Evolutionary conservation across 2,329 filamentous ascomycete genomes (phyloP), one percentile per base, ranked within the genome.

Genomic region (Akanthomyces dipterigenus): DNA sequence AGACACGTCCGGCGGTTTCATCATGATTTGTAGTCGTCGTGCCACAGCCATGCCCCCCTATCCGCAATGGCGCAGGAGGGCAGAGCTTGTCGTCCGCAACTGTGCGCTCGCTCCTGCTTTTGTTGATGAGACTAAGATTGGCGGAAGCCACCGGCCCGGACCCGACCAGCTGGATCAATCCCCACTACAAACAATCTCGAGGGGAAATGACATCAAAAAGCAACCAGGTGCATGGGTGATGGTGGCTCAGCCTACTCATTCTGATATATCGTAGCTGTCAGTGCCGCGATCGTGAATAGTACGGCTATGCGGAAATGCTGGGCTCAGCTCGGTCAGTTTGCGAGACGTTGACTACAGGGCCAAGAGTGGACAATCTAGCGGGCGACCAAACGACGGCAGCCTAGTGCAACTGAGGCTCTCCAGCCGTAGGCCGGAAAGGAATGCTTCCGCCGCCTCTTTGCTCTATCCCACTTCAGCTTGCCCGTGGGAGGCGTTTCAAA

Each of bases 121-220:
- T 24, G 16, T 9, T 59, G 34, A 46, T 24, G 34, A 59, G 57
- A 53, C 57, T 53, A 54, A 26, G 28, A 45, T 31, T 26, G 26
- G 40, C 57, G 57, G 57, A 60, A 60, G 57, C 49, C 49, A 54
- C 48, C 57, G 57, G 57, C 40, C 57, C 57, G 57, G 57, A 53
- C 45, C 57, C 49, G 57, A 54, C 48, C 46, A 60, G 48, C 31
- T 60, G 49, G 57, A 38, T 46, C 49, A 54, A 45, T 60, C 57
- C 16, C 48, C 57, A 54, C 57, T 46, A 26, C 49, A 46, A 60
- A 53, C 48, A 60, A 53, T 54, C 57, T 49, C 48, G 49, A 60
- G 49, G 57, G 57, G 48, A 45, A 46, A 60, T 51, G 38, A 60
- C 48, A 60, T 60, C 49, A 60, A 60, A 60, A 38, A 45, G 34